Conservation (phyloP, 257 asterid species). For the Lantana camara region DNA sequence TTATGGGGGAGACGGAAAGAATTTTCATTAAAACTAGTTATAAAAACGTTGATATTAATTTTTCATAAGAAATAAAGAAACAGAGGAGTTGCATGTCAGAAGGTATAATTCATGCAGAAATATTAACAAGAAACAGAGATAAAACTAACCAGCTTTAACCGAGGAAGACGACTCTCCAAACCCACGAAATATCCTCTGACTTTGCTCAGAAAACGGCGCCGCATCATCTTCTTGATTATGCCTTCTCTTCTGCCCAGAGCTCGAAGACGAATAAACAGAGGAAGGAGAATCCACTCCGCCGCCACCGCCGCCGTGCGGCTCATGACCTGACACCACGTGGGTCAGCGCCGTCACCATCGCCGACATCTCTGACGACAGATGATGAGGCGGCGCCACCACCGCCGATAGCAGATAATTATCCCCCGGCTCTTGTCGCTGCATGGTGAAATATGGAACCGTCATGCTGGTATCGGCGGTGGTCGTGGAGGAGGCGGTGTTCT, state of each 20-base stretch:
- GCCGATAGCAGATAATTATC: constrained; percentile 35
- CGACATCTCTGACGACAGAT: constrained; percentile 52
- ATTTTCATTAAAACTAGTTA: too few relatives aligned
- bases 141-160: constrained; percentile 41
- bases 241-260: constrained; percentile 65
- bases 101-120: background rate
- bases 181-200: constrained; percentile 24
- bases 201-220: constrained; percentile 23
- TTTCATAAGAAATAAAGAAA: background rate
- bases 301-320: constrained; percentile 33
- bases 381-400: constrained; percentile 34
- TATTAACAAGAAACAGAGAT: background rate
- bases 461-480: background rate
- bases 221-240: constrained; percentile 45
- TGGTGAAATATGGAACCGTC: constrained; percentile 14
- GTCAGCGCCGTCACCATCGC: constrained; percentile 64
- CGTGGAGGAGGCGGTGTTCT: constrained; percentile 16
- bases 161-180: constrained; percentile 41
- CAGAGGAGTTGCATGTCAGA: constrained; percentile 27
- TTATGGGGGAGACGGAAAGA: background rate
- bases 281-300: constrained; percentile 44
- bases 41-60: background rate
- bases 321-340: constrained; percentile 56
- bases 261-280: constrained; percentile 52
- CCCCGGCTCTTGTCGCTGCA: constrained; percentile 31